Conservation (phyloP, 108 stramenopile genomes). For the Aureococcus anophagefferens region DNA sequence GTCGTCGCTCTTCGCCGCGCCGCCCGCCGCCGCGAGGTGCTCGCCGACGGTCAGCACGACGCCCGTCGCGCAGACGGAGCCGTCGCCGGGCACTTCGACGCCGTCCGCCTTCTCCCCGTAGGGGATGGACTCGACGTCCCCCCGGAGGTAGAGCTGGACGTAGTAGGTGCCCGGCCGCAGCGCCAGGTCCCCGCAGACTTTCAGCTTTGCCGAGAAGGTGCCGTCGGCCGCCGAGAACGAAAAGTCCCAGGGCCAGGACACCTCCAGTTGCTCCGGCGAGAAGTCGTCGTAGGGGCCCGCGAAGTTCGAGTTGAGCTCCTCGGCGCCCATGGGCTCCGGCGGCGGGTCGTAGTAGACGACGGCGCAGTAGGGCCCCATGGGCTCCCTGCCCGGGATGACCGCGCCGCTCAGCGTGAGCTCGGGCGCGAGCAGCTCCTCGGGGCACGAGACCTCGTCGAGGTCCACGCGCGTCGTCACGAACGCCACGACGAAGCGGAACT, state of each 20-base stretch:
- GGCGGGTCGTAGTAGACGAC: slow-evolving; percentile 4
- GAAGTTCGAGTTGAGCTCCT: background rate
- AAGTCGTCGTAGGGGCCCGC: slow-evolving; percentile 3
- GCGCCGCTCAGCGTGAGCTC: slow-evolving; percentile 2
- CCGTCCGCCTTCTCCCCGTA: slow-evolving; percentile 9
- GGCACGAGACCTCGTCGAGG: background rate
- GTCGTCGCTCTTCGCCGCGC: background rate
- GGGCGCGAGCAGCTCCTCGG: background rate
- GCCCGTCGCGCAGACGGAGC: slow-evolving; percentile 4
- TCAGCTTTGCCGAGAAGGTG: background rate
- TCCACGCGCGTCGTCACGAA: background rate
- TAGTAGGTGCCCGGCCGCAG: slow-evolving; percentile 3
- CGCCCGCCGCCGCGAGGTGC: background rate
- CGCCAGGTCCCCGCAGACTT: background rate
- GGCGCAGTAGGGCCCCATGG: slow-evolving; percentile 6
- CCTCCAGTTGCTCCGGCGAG: background rate
- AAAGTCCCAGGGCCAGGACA: slow-evolving; percentile 5
- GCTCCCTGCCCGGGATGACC: no score
- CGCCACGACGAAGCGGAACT: slow-evolving; percentile 3
- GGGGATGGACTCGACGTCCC: background rate
- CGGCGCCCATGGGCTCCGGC: background rate
- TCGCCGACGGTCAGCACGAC: background rate
- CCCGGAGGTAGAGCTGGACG: slow-evolving; percentile 6
- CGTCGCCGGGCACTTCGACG: no score
- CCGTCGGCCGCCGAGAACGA: background rate